Evolutionary conservation across 2,329 filamentous ascomycete genomes (phyloP).

Genomic region (Aspergillus pseudoterreus): DNA sequence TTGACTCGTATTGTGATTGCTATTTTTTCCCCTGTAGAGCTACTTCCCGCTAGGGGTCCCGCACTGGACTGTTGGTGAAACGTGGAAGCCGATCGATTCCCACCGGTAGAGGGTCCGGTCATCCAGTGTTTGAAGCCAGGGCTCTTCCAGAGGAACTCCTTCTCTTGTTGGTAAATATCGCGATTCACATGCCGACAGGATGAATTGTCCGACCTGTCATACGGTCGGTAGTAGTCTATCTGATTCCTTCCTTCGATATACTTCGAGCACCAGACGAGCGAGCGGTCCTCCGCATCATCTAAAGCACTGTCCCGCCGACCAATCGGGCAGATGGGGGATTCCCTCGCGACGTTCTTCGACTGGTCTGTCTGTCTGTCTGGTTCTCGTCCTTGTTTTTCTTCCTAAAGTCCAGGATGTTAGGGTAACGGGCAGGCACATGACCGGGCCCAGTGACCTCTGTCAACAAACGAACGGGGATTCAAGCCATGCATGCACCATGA

Average conservation of each 20-base stretch:
- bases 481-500: neutral
- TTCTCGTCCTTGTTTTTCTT: neutral
- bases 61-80: neutral
- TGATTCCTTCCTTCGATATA: neutral
- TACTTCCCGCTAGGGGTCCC: slow-evolving; percentile 1
- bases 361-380: too few species aligned
- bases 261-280: neutral
- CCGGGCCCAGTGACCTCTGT: neutral
- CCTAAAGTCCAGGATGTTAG: neutral
- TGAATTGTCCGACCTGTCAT: neutral
- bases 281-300: neutral
- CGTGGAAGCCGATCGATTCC: neutral
- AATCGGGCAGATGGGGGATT: neutral
- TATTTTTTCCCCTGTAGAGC: neutral
- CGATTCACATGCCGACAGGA: neutral
- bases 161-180: too few species aligned
- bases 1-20: neutral
- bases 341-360: too few species aligned
- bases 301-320: neutral
- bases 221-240: neutral
- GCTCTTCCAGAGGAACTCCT: too few species aligned
- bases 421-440: neutral
- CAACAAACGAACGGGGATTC: neutral
- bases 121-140: too few species aligned
- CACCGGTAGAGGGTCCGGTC: neutral